Percentiles rank a stretch among this genome's conserved stretches.
Evolutionary conservation across 495 filamentous ascomycete species (phyloP).

Genomic region (Articulospora tetracladia): DNA sequence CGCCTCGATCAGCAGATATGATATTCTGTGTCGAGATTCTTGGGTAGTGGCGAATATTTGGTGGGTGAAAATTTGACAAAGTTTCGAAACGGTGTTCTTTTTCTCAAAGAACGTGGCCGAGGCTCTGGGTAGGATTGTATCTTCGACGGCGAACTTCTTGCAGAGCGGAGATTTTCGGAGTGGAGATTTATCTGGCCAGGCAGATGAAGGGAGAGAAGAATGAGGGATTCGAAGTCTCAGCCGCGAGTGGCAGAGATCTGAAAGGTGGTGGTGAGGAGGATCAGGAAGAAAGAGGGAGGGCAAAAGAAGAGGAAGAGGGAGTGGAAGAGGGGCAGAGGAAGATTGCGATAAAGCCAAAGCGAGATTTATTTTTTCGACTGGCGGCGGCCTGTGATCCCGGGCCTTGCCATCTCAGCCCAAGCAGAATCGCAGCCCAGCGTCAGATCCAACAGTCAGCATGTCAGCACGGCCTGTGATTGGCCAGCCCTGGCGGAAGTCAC

Average conservation of each 20-base stretch:
- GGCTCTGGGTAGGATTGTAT: constrained; percentile 12
- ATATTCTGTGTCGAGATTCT: background rate
- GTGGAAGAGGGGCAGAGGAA: constrained; percentile 8
- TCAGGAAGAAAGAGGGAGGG: constrained; percentile 6
- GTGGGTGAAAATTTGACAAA: constrained; percentile 17
- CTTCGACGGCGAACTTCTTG: constrained; percentile 4
- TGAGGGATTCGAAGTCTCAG: constrained; percentile 20
- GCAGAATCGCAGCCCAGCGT: background rate
- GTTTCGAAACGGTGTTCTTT: constrained; percentile 23
- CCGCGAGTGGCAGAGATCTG: constrained; percentile 26
- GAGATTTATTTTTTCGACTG: background rate
- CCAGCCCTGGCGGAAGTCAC: background rate
- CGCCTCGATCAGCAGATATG: constrained; percentile 9
- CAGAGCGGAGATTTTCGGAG: constrained; percentile 23
- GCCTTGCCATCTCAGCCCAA: constrained; percentile 9
- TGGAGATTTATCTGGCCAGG: constrained; percentile 20
- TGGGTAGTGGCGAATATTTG: constrained; percentile 1
- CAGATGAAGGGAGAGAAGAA: constrained; percentile 16
- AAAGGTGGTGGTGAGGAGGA: background rate
- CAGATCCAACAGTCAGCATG: constrained; percentile 1
- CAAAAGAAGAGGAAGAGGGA: constrained; percentile 2
- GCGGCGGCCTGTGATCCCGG: too few species aligned
- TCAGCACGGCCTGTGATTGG: background rate
- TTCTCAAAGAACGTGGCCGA: constrained; percentile 18
- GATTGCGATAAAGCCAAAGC: constrained; percentile 1